phyloP scores from a whole-genome alignment of 306 rosid species.

The Prunus dulcis region DNA sequence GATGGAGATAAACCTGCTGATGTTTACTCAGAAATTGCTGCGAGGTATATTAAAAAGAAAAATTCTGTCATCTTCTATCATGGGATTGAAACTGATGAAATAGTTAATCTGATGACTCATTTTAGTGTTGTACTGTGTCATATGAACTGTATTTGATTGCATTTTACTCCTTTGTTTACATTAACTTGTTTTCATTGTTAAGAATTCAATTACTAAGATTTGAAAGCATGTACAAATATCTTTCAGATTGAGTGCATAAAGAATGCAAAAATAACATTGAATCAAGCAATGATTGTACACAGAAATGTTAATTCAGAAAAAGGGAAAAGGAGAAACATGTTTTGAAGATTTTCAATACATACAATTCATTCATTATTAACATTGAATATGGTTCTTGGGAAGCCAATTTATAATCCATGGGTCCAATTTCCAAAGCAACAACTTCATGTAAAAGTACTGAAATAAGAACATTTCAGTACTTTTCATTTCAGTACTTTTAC shows the following conservation, averaged over 20 bases:
- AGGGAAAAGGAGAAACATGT: too few species aligned
- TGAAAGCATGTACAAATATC: neutral
- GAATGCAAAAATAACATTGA: neutral
- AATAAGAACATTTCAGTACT: too few species aligned
- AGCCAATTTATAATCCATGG: too few species aligned
- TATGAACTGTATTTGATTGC: neutral
- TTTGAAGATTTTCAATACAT: too few species aligned
- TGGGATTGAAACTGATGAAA: neutral
- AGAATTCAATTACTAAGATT: neutral
- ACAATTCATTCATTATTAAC: too few species aligned
- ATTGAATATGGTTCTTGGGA: too few species aligned
- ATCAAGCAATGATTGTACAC: neutral
- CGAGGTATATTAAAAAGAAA: conserved; percentile 35
- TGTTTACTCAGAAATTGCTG: conserved; percentile 85
- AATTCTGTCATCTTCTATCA: neutral
- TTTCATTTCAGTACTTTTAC: too few species aligned
- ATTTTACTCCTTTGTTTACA: neutral
- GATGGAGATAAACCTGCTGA: conserved; percentile 78
- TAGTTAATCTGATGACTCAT: neutral
- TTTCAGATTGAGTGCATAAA: neutral
- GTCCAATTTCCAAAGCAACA: too few species aligned
- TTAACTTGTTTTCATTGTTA: neutral
- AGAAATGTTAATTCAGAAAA: too few species aligned
- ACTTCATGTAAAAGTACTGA: too few species aligned
- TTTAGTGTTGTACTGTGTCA: neutral